Percentiles rank a stretch among this genome's conserved stretches.
Evolutionary conservation across 2,329 filamentous ascomycete genomes (phyloP).

Genomic region (Aspergillus vadensis): DNA sequence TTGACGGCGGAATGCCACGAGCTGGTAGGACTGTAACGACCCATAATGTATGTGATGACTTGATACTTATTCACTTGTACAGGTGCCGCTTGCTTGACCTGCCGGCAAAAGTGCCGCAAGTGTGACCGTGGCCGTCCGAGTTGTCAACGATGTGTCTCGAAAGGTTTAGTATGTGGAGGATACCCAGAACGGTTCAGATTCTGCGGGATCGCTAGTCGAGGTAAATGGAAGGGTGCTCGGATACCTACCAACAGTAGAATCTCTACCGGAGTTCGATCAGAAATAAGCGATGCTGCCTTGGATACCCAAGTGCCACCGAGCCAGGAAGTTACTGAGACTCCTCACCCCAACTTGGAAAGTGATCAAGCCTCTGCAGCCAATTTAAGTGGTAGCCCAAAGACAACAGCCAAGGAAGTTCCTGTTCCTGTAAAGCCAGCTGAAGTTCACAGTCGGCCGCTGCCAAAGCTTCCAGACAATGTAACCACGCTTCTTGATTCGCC

Average conservation of each 20-base stretch:
- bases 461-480: slow-evolving; percentile 9
- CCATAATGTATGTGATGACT: no score
- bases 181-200: slow-evolving; percentile 38
- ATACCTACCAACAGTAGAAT: slow-evolving; percentile 18
- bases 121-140: slow-evolving; percentile 35
- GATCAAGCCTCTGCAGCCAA: neutral
- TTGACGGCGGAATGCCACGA: slow-evolving; percentile 11
- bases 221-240: slow-evolving; percentile 33
- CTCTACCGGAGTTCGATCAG: neutral
- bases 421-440: neutral
- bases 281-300: neutral
- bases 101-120: slow-evolving; percentile 36
- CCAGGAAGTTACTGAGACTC: neutral
- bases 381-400: neutral
- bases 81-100: slow-evolving; percentile 38
- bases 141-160: slow-evolving; percentile 34
- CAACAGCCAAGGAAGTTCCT: neutral
- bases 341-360: neutral
- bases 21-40: slow-evolving; percentile 2
- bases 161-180: slow-evolving; percentile 33
- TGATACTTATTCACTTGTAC: neutral
- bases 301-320: neutral
- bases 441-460: neutral
- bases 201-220: slow-evolving; percentile 33
- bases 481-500: neutral